Conservation (phyloP, 495 filamentous ascomycete species). For the Penicillium diatomitis region DNA sequence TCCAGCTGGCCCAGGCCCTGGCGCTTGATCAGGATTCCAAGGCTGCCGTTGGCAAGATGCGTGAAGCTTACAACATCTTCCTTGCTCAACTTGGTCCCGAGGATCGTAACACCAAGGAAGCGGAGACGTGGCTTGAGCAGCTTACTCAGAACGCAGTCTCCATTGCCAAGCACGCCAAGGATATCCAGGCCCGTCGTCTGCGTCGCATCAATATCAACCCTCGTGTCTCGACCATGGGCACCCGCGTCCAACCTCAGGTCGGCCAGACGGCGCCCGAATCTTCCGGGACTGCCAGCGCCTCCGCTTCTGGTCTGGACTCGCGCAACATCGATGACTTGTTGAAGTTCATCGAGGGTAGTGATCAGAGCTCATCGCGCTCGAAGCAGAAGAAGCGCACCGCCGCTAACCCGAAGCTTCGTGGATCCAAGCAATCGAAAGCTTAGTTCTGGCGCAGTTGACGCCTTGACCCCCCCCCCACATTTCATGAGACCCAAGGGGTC, state of each 20-base stretch:
- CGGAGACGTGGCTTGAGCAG: slow-evolving; percentile 90
- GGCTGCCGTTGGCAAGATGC: slow-evolving; percentile 82
- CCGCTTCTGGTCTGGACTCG: slow-evolving; percentile 47
- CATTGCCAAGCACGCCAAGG: slow-evolving; percentile 85
- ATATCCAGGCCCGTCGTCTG: slow-evolving; percentile 61
- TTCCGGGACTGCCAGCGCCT: slow-evolving; percentile 24
- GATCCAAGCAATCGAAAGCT: slow-evolving; percentile 37
- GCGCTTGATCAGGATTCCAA: slow-evolving; percentile 90
- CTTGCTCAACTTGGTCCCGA: slow-evolving; percentile 69
- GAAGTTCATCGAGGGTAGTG: slow-evolving; percentile 74
- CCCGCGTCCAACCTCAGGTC: slow-evolving; percentile 43
- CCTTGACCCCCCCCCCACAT: not conserved
- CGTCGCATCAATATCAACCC: slow-evolving; percentile 50
- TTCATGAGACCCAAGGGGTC: not conserved
- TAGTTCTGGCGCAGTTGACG: not conserved
- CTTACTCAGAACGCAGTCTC: slow-evolving; percentile 89
- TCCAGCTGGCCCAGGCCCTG: slow-evolving; percentile 92
- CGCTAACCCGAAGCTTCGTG: slow-evolving; percentile 62
- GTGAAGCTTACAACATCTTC: slow-evolving; percentile 94
- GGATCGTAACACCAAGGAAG: slow-evolving; percentile 92
- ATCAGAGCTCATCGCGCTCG: slow-evolving; percentile 44
- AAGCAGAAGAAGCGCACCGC: slow-evolving; percentile 57
- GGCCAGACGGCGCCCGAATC: slow-evolving; percentile 44
- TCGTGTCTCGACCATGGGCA: slow-evolving; percentile 42
- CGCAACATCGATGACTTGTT: slow-evolving; percentile 79